Percentiles rank a stretch among this genome's conserved stretches.
These are phyloP conservation scores for Pseudoscleropodium purum DNA, from an alignment of 225 moss, liverwort and hornwort genomes.

Conservation along the genomic window DNA sequence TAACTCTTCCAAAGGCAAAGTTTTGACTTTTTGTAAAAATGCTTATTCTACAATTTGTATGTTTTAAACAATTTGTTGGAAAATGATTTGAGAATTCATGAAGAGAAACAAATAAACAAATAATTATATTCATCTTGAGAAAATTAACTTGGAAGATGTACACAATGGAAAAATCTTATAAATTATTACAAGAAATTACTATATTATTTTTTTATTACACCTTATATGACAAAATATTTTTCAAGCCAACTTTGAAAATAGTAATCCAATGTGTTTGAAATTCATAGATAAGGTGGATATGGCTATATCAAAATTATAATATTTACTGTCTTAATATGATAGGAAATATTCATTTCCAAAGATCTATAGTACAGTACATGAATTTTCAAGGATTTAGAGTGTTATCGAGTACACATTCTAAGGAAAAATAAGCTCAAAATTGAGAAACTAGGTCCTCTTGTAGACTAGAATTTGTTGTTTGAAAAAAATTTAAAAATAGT, in stretches of 20 bases:
- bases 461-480: background rate
- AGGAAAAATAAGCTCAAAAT: background rate
- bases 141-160: background rate
- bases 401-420: background rate
- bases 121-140: background rate
- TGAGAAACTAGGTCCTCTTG: accelerated
- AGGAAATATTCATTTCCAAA: background rate
- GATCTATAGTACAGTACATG: background rate
- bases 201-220: background rate
- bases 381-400: accelerated
- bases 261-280: background rate
- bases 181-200: background rate
- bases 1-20: background rate
- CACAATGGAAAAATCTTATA: background rate
- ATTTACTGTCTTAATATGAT: background rate
- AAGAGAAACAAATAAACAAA: background rate
- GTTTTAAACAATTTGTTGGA: background rate
- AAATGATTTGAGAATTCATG: background rate
- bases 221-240: background rate
- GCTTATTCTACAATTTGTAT: background rate
- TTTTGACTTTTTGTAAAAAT: background rate
- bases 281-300: background rate
- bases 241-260: background rate
- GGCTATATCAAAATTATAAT: no score
- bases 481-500: background rate